Evolutionary conservation across 2,329 filamentous ascomycete species (phyloP).

Genomic region (Stagonosporopsis tanaceti): DNA sequence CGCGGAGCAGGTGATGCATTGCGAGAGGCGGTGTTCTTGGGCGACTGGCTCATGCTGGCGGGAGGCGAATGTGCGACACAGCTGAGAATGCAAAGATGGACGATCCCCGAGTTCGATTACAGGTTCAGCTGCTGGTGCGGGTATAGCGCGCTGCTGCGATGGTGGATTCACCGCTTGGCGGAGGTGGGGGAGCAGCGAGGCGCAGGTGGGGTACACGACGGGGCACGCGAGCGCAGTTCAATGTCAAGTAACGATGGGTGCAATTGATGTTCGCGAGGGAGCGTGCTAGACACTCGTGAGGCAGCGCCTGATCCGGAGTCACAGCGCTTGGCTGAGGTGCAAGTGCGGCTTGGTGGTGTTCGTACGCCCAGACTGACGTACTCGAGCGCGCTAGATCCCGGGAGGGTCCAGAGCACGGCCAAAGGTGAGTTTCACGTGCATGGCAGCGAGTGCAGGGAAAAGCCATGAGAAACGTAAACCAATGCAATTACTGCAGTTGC

Average conservation of each 20-base stretch:
- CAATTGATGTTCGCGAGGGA: neutral
- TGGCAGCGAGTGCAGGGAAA: neutral
- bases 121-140: slow-evolving; percentile 35
- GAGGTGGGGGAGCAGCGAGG: slow-evolving; percentile 35
- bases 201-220: slow-evolving; percentile 12
- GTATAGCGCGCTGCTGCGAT: slow-evolving; percentile 33
- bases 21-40: slow-evolving; percentile 32
- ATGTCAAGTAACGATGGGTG: neutral
- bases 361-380: slow-evolving; percentile 9
- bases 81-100: neutral
- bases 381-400: slow-evolving; percentile 5
- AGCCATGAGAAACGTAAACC: neutral
- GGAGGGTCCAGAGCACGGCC: slow-evolving; percentile 1
- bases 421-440: slow-evolving; percentile 8
- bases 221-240: slow-evolving; percentile 6
- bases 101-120: neutral
- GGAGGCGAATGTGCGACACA: slow-evolving; percentile 3
- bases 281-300: slow-evolving; percentile 4
- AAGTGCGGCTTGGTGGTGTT: slow-evolving; percentile 18
- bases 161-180: slow-evolving; percentile 33
- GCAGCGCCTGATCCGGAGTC: slow-evolving; percentile 25
- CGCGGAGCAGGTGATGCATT: slow-evolving; percentile 38
- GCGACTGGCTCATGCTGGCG: slow-evolving; percentile 44
- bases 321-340: slow-evolving; percentile 33
- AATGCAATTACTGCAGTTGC: slow-evolving; percentile 5